Percentiles rank a stretch among this genome's conserved stretches.
Conservation (phyloP, 805 yeast species). For the Hyphopichia homilentoma region DNA sequence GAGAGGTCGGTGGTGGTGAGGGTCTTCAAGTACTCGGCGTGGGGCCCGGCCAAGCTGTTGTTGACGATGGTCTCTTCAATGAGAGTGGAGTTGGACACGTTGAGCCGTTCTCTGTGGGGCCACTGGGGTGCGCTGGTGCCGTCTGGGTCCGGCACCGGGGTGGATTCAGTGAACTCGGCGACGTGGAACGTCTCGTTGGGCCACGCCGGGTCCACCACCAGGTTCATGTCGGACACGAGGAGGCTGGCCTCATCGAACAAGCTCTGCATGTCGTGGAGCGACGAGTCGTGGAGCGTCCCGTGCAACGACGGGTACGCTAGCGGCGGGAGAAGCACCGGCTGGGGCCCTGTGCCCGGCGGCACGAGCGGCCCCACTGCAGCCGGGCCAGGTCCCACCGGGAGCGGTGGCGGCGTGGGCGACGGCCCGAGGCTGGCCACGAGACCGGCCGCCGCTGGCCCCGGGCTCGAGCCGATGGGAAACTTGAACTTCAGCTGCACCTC, state of each 20-base stretch:
- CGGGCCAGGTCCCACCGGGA: neutral
- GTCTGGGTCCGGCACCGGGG: neutral
- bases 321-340: neutral
- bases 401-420: neutral
- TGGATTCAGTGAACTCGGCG: conserved; percentile 14
- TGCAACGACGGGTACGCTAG: neutral
- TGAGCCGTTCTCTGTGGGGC: neutral
- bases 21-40: conserved; percentile 26
- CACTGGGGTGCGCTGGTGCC: no score
- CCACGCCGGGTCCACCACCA: conserved; percentile 13
- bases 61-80: conserved; percentile 21
- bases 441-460: neutral
- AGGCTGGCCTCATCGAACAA: conserved; percentile 32
- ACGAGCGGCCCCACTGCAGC: neutral
- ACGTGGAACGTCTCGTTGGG: conserved; percentile 16
- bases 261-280: conserved; percentile 11
- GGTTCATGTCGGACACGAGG: conserved; percentile 31
- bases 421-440: neutral
- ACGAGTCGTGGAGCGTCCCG: neutral
- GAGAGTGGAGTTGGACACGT: conserved; percentile 19
- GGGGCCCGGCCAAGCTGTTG: conserved; percentile 24
- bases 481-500: conserved; percentile 10
- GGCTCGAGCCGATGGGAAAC: conserved; percentile 5
- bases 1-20: conserved; percentile 27
- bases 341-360: neutral